phyloP scores from a whole-genome alignment of 2,329 filamentous ascomycete genomes.

The Elsinoe ampelina region DNA sequence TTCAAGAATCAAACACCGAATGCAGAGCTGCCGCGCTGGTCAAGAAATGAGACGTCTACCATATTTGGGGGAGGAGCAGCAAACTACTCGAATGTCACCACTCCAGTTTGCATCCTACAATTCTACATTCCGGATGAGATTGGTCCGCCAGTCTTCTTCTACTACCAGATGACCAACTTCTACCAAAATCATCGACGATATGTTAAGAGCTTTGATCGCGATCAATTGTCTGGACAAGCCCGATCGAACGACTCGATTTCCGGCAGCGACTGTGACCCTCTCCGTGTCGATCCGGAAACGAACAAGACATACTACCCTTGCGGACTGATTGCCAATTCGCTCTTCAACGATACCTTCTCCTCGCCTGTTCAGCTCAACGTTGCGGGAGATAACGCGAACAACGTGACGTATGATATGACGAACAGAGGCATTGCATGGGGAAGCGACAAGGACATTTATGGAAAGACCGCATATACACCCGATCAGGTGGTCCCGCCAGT shows the following conservation, averaged over 20 bases:
- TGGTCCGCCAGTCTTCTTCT: slow-evolving; percentile 74
- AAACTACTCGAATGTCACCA: slow-evolving; percentile 26
- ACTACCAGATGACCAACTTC: slow-evolving; percentile 94
- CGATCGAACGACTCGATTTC: slow-evolving; percentile 53
- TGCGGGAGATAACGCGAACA: slow-evolving; percentile 28
- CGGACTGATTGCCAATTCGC: slow-evolving; percentile 88
- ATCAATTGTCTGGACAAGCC: slow-evolving; percentile 69
- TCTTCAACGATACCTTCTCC: slow-evolving; percentile 88
- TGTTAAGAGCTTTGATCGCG: slow-evolving; percentile 75
- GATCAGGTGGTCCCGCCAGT: slow-evolving; percentile 68
- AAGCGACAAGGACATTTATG: slow-evolving; percentile 74
- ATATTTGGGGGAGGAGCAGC: slow-evolving; percentile 18
- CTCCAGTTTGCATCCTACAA: slow-evolving; percentile 57
- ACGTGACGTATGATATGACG: slow-evolving; percentile 63
- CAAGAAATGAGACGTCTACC: slow-evolving; percentile 17
- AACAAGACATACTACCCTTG: slow-evolving; percentile 81
- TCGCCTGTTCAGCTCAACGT: slow-evolving; percentile 54
- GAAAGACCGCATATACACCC: slow-evolving; percentile 54
- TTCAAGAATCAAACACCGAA: slow-evolving; percentile 50
- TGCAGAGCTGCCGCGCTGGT: slow-evolving; percentile 23
- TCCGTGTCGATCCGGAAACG: slow-evolving; percentile 36
- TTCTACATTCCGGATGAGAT: slow-evolving; percentile 76
- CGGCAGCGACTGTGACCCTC: slow-evolving; percentile 64
- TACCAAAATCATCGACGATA: slow-evolving; percentile 98
- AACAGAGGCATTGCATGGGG: slow-evolving; percentile 75